Evolutionary conservation across 495 filamentous ascomycete species (phyloP).

Genomic region (Parathielavia hyrcaniae): DNA sequence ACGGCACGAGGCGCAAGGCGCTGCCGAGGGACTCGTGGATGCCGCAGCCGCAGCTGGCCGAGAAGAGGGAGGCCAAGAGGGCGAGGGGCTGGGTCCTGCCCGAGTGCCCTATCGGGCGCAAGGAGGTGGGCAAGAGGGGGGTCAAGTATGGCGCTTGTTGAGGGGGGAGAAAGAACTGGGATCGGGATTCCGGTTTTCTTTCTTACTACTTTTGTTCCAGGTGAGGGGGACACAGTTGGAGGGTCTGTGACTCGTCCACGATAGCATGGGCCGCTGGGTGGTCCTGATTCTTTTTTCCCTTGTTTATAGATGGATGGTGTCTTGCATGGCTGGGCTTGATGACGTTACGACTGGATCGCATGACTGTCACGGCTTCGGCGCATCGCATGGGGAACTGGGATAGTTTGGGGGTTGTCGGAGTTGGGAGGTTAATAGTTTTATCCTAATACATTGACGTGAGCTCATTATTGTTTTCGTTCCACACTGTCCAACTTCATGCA

Average conservation of each 20-base stretch:
- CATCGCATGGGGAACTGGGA: neutral
- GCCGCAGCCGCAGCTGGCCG: conserved; percentile 70
- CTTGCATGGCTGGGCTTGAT: conserved; percentile 12
- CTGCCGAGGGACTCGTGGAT: conserved; percentile 78
- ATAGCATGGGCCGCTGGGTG: neutral
- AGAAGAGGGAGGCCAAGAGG: conserved; percentile 78
- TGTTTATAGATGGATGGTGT: conserved; percentile 7
- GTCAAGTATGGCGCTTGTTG: conserved; percentile 46
- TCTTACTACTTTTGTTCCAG: neutral
- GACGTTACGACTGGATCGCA: conserved; percentile 18
- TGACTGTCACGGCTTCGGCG: conserved; percentile 12
- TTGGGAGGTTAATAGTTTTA: conserved; percentile 6
- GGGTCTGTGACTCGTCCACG: conserved; percentile 15
- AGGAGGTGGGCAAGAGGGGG: conserved; percentile 53
- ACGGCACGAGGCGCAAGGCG: conserved; percentile 65
- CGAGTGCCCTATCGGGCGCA: conserved; percentile 55
- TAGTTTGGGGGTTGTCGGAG: neutral
- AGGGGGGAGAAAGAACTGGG: neutral
- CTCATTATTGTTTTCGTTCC: no score
- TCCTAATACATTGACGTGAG: conserved; percentile 4
- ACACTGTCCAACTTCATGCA: no score
- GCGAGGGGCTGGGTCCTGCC: conserved; percentile 79
- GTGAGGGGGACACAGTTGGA: conserved; percentile 3
- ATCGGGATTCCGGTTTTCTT: neutral
- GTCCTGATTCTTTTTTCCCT: neutral